phyloP scores from a whole-genome alignment of 208 protist genomes.

The Tritrichomonas foetus region DNA sequence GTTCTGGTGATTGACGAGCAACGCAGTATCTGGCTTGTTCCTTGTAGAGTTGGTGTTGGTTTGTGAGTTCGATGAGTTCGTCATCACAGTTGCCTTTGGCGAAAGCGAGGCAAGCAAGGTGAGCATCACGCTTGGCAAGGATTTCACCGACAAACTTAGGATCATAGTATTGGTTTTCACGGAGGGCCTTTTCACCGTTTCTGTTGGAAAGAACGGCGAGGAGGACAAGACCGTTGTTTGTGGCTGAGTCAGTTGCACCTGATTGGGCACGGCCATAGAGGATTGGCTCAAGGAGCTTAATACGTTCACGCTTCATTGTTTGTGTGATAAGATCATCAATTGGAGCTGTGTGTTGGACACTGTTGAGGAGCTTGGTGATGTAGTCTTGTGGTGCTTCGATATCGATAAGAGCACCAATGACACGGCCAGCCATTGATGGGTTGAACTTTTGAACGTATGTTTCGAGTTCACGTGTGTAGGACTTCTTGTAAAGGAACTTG shows the following conservation, averaged over 20 bases:
- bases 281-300: constrained; percentile 94
- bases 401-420: constrained; percentile 95
- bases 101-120: constrained; percentile 46
- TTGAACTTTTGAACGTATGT: constrained; percentile 52
- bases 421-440: constrained; percentile 54
- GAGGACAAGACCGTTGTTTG: constrained; percentile 30
- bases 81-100: constrained; percentile 79
- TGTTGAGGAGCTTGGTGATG: constrained; percentile 82
- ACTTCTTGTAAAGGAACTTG: constrained; percentile 78
- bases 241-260: constrained; percentile 57
- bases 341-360: constrained; percentile 76
- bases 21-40: constrained; percentile 90
- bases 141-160: constrained; percentile 29
- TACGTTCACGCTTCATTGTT: constrained; percentile 74
- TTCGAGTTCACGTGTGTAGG: constrained; percentile 55
- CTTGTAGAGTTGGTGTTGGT: constrained; percentile 91
- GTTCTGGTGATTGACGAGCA: constrained; percentile 82
- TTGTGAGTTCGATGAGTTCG: constrained; percentile 89
- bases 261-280: constrained; percentile 84
- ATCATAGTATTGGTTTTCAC: constrained; percentile 38
- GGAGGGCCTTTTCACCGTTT: neutral
- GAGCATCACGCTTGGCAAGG: neutral
- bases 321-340: constrained; percentile 67
- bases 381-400: constrained; percentile 89
- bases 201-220: neutral